A percentile compares a stretch with the other conserved stretches of the same genome.
These are phyloP conservation scores for Salvia rosmarinus DNA, from an alignment of 257 asterid genomes.

Conservation along the genomic window DNA sequence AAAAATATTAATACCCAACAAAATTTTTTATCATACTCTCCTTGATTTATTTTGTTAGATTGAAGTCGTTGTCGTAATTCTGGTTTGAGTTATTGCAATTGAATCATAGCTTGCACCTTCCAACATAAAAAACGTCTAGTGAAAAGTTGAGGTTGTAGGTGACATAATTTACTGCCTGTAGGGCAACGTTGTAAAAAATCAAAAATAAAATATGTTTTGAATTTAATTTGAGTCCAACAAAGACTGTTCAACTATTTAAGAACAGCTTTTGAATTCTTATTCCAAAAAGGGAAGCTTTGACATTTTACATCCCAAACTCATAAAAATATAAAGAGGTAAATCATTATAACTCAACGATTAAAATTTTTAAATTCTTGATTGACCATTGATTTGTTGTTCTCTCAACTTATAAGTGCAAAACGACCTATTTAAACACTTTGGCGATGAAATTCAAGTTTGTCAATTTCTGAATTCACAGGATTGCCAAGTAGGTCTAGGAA, in stretches of 20 bases:
- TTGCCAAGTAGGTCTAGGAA: not conserved
- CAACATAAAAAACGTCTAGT: not conserved
- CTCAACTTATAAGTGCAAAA: too few species aligned
- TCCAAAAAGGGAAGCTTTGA: too few species aligned
- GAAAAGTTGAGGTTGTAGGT: not conserved
- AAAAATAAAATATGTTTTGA: not conserved
- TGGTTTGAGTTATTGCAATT: slow-evolving; percentile 21
- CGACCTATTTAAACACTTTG: too few species aligned
- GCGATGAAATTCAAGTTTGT: not conserved
- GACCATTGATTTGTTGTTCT: not conserved
- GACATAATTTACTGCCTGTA: not conserved
- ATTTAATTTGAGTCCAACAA: not conserved
- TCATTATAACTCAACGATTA: too few species aligned
- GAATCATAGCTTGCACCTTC: not conserved
- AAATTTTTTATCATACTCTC: not conserved
- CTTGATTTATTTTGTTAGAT: slow-evolving; percentile 19
- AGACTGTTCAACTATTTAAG: not conserved
- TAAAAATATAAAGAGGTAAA: too few species aligned
- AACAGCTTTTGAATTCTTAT: not conserved
- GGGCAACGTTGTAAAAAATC: not conserved
- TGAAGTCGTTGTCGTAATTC: slow-evolving; percentile 27
- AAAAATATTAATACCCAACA: not conserved
- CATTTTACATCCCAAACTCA: too few species aligned
- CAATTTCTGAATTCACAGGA: not conserved
- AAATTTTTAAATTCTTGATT: not conserved